Evolutionary conservation across 1,284 basidiomycete genomes (phyloP).

Genomic region (Coriolopsis trogii): DNA sequence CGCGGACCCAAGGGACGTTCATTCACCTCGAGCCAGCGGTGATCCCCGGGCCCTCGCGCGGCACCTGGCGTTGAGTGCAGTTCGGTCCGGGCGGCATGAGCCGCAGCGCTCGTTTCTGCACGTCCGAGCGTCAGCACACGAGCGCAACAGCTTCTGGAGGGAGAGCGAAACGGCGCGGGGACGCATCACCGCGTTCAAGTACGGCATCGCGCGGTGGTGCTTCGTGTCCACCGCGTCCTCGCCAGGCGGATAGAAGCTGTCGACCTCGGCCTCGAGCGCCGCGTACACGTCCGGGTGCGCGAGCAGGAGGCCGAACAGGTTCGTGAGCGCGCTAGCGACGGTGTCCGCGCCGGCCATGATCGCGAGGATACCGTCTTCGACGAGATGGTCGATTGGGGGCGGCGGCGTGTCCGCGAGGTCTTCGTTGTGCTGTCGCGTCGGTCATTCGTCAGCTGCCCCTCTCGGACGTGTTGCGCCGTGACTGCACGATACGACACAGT

Average conservation of each 20-base stretch:
- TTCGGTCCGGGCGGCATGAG: conserved; percentile 55
- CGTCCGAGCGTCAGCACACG: background rate
- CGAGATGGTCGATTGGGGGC: conserved; percentile 17
- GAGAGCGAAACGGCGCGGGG: background rate
- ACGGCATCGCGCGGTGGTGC: conserved; percentile 31
- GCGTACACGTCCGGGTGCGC: conserved; percentile 23
- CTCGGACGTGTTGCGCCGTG: too few species aligned
- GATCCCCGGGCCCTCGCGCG: conserved; percentile 18
- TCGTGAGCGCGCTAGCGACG: conserved; percentile 25
- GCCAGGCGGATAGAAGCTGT: conserved; percentile 28
- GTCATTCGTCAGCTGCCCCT: too few species aligned
- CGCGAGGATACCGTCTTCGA: conserved; percentile 23
- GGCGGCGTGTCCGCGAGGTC: conserved; percentile 18
- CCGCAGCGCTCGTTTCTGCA: conserved; percentile 60
- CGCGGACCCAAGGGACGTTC: too few species aligned
- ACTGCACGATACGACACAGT: background rate
- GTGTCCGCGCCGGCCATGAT: conserved; percentile 38
- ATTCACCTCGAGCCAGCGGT: conserved; percentile 30
- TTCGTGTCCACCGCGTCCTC: conserved; percentile 29
- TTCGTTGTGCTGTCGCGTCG: conserved; percentile 25
- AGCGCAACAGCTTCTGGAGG: background rate
- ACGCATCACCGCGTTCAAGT: conserved; percentile 37
- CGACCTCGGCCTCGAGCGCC: conserved; percentile 32
- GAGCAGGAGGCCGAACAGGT: conserved; percentile 28
- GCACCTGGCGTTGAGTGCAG: conserved; percentile 49